These are phyloP conservation scores for Fusarium decemcellulare DNA, from an alignment of 2,329 filamentous ascomycete genomes.

Conservation along the genomic window DNA sequence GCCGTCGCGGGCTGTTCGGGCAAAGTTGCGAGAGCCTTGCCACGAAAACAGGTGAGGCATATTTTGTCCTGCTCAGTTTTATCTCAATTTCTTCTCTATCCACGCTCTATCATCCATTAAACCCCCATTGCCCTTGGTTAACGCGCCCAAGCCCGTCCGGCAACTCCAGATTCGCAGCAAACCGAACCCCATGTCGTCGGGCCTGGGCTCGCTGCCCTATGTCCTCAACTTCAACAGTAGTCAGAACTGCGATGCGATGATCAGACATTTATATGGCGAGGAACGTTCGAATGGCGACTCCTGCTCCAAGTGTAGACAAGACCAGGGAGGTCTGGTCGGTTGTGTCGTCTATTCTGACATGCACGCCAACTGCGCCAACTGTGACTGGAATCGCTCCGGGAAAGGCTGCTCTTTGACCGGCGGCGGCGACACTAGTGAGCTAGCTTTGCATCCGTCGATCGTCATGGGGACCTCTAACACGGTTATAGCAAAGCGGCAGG, in stretches of 20 bases:
- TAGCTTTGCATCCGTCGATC: neutral
- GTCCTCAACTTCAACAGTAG: conserved; percentile 1
- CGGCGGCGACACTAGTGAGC: neutral
- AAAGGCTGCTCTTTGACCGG: neutral
- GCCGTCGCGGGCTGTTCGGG: conserved; percentile 1
- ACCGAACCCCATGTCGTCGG: neutral
- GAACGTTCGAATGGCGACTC: neutral
- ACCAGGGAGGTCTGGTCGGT: conserved; percentile 1
- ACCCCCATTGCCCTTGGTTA: too few species aligned
- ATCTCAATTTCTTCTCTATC: too few species aligned
- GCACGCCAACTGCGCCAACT: conserved; percentile 5
- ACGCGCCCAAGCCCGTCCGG: neutral
- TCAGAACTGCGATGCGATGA: conserved; percentile 10
- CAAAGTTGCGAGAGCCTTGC: neutral
- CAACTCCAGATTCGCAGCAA: neutral
- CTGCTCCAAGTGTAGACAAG: conserved; percentile 1
- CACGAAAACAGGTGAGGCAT: neutral
- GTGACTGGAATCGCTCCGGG: conserved; percentile 11
- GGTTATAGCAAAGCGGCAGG: neutral
- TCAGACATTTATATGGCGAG: conserved; percentile 2
- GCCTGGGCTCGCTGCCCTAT: neutral
- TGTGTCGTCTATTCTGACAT: neutral
- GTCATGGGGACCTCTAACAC: neutral
- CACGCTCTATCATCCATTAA: too few species aligned
- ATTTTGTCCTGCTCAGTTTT: too few species aligned